Evolutionary conservation across 2,329 filamentous ascomycete genomes (phyloP).

Genomic region (Ascochyta koolunga): DNA sequence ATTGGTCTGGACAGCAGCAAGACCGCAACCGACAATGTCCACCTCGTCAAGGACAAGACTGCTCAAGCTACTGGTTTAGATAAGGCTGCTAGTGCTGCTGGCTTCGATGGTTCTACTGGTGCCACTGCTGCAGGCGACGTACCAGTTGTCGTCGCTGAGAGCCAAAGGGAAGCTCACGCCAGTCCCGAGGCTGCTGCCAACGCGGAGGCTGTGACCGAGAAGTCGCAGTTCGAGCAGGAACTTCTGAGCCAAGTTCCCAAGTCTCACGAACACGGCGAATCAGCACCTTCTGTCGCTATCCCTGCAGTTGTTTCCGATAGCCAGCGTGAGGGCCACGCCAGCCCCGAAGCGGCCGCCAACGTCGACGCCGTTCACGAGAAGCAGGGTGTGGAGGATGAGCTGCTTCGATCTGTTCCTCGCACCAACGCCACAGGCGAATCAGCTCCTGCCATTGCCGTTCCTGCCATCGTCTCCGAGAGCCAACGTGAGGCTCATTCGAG

Average conservation of each 20-base stretch:
- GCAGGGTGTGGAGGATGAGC: slow-evolving; percentile 72
- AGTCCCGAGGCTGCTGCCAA: slow-evolving; percentile 70
- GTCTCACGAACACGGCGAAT: slow-evolving; percentile 47
- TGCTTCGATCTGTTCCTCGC: slow-evolving; percentile 53
- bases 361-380: slow-evolving; percentile 72
- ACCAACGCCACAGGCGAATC: slow-evolving; percentile 49
- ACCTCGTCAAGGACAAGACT: slow-evolving; percentile 12
- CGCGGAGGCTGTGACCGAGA: slow-evolving; percentile 69
- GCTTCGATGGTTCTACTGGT: slow-evolving; percentile 30
- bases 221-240: slow-evolving; percentile 73
- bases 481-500: slow-evolving; percentile 67
- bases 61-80: slow-evolving; percentile 32
- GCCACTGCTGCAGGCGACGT: slow-evolving; percentile 41
- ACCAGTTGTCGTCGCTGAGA: slow-evolving; percentile 71
- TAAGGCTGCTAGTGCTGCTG: slow-evolving; percentile 46
- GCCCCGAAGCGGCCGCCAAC: slow-evolving; percentile 70
- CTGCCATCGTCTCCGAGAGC: slow-evolving; percentile 71
- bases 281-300: slow-evolving; percentile 45
- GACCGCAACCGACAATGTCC: slow-evolving; percentile 45
- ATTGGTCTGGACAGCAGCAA: slow-evolving; percentile 50
- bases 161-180: slow-evolving; percentile 67
- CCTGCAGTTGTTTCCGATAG: slow-evolving; percentile 72
- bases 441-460: slow-evolving; percentile 44
- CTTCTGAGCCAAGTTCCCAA: slow-evolving; percentile 53
- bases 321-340: slow-evolving; percentile 67